Percentiles rank a stretch among this genome's conserved stretches.
phyloP scores from a whole-genome alignment of 768 basidiomycete species.

The Auriscalpium orientale region DNA sequence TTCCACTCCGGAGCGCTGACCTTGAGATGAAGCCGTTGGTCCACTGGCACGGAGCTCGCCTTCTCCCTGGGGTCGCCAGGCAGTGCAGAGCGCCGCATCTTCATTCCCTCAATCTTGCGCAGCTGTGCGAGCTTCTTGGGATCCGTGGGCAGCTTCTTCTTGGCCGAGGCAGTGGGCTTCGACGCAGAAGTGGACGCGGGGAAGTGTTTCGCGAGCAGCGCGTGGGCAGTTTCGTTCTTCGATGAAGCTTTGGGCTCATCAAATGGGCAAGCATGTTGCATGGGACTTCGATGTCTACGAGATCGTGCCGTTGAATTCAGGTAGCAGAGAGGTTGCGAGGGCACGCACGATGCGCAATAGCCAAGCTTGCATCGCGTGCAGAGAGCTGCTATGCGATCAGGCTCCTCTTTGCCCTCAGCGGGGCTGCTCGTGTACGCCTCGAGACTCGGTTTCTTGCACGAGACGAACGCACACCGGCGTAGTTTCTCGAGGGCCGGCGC shows the following conservation, averaged over 20 bases:
- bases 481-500: slow-evolving; percentile 23
- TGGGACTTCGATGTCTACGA: slow-evolving; percentile 58
- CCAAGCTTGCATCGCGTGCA: slow-evolving; percentile 48
- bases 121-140: slow-evolving; percentile 47
- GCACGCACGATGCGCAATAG: slow-evolving; percentile 57
- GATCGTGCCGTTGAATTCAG: not conserved
- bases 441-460: slow-evolving; percentile 52
- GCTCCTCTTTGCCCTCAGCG: slow-evolving; percentile 16
- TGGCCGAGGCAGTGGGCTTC: slow-evolving; percentile 11
- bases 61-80: slow-evolving; percentile 57
- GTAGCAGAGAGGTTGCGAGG: not conserved
- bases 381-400: slow-evolving; percentile 24
- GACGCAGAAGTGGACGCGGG: slow-evolving; percentile 16
- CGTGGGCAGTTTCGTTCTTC: slow-evolving; percentile 43
- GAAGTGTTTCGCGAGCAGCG: slow-evolving; percentile 49
- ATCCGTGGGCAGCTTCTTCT: slow-evolving; percentile 31
- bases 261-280: slow-evolving; percentile 49
- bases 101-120: slow-evolving; percentile 60
- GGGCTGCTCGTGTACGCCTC: slow-evolving; percentile 28
- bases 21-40: slow-evolving; percentile 53
- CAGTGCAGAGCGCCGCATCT: slow-evolving; percentile 62
- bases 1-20: slow-evolving; percentile 28
- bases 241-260: slow-evolving; percentile 11
- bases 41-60: slow-evolving; percentile 35
- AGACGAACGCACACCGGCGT: slow-evolving; percentile 40